Evolutionary conservation across 352 stramenopile genomes (phyloP), one percentile per base, ranked within the genome.

Genomic region (Globisporangium camurandrum): DNA sequence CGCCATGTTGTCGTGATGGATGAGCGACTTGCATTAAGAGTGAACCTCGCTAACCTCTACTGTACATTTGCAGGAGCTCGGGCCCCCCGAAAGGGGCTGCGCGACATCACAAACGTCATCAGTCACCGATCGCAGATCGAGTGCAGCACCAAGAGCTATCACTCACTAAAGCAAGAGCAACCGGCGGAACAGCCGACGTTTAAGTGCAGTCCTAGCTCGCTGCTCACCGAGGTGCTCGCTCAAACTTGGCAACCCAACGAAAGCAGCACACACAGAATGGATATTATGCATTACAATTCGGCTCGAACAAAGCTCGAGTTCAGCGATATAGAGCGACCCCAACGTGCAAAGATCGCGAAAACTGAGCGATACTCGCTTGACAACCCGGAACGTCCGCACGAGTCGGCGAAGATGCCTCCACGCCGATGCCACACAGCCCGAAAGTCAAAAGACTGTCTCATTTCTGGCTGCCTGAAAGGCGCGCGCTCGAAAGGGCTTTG

Each of bases 401-500:
- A 41, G 19, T n/a, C 9, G 23, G 9, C 2, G 1, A 44, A 23
- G 6, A n/a, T 23, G 54, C 50, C 49, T 17, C 58, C 31, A 42
- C 53, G 51, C 10, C 45, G 57, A 2, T 67, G 56, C 34, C 66
- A 75, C 17, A 79, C 78, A 3, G 56, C 61, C 1, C 65, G 76
- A 44, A 88, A 87, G 50, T 84, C 66, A 2, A 89, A 88, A 31
- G 64, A 86, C 46, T 93, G 81, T 54, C 61, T 70, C 22, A 60
- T 93, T 19, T 63, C 61, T 3, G 78, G 78, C 7, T 94, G 83
- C 41, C 69, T 53, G 24, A 92, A 90, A 70, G 76, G 74, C 10
- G 78, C 80, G 37, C 67, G 84, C 11, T 95, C 84, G 12, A 79
- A 66, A 67, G 80, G 82, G 24, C 62, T 93, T 4, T 95, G 84